Percentiles rank a stretch among this genome's conserved stretches.
These are phyloP conservation scores for Penicillium sp. DNA, from an alignment of 2,329 filamentous ascomycete genomes.

Conservation along the genomic window DNA sequence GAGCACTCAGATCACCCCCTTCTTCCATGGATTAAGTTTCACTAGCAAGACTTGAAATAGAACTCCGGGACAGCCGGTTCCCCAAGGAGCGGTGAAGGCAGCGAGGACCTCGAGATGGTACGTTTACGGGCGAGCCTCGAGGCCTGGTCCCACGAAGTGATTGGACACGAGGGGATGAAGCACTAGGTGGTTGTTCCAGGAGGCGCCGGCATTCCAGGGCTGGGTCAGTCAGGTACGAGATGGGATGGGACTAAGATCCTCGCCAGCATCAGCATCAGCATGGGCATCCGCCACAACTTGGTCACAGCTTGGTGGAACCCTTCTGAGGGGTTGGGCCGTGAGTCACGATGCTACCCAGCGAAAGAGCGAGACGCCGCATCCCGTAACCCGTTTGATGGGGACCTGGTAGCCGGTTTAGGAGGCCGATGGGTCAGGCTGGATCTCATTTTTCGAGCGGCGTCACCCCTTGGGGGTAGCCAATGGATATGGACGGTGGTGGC, in stretches of 20 bases:
- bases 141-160: slow-evolving; percentile 3
- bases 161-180: slow-evolving; percentile 2
- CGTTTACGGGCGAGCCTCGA: slow-evolving; percentile 5
- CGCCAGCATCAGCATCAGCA: neutral
- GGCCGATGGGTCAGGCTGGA: neutral
- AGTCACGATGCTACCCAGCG: slow-evolving; percentile 3
- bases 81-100: slow-evolving; percentile 7
- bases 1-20: neutral
- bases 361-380: slow-evolving; percentile 1
- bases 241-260: neutral
- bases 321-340: slow-evolving; percentile 1
- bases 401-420: neutral
- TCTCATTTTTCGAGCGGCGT: neutral
- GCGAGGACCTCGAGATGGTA: neutral
- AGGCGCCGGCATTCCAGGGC: slow-evolving; percentile 8
- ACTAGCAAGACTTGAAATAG: neutral
- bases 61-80: slow-evolving; percentile 1
- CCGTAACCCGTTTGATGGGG: slow-evolving; percentile 1
- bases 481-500: neutral
- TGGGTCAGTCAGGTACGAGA: slow-evolving; percentile 5
- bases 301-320: neutral
- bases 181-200: slow-evolving; percentile 5
- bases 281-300: neutral
- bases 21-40: slow-evolving; percentile 3
- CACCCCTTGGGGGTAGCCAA: slow-evolving; percentile 1